Evolutionary conservation across 164 flowering plant species (phyloP).

Genomic region (Pachysandra terminalis): DNA sequence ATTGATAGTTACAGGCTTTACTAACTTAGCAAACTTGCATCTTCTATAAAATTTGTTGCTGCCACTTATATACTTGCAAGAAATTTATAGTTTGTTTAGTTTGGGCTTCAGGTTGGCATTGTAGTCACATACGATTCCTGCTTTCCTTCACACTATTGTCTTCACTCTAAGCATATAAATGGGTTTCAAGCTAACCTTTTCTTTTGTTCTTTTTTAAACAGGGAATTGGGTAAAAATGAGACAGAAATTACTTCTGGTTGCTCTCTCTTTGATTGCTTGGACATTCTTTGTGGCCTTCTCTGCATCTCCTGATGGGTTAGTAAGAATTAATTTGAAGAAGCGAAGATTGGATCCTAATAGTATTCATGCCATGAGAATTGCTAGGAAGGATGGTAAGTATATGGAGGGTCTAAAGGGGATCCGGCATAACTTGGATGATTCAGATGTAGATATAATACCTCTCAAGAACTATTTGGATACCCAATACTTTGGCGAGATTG

Average conservation of each 20-base stretch:
- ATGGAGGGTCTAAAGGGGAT: neutral
- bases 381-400: neutral
- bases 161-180: neutral
- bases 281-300: conserved; percentile 9
- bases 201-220: conserved; percentile 1
- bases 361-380: conserved; percentile 20
- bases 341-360: conserved; percentile 19
- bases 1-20: too few relatives aligned
- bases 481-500: conserved; percentile 62
- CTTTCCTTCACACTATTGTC: neutral
- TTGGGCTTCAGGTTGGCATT: neutral
- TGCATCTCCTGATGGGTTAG: conserved; percentile 34
- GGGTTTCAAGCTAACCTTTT: neutral
- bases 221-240: conserved; percentile 16
- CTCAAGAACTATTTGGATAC: conserved; percentile 53
- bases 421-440: conserved; percentile 3
- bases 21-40: too few relatives aligned
- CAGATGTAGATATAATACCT: conserved; percentile 28
- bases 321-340: conserved; percentile 46
- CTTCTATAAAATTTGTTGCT: too few relatives aligned
- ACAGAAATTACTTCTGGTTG: conserved; percentile 17
- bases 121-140: neutral
- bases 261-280: conserved; percentile 22
- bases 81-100: too few relatives aligned
- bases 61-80: neutral